Percentiles rank a stretch among this genome's conserved stretches.
These are phyloP conservation scores for Kuraishia piskuri DNA, from an alignment of 805 yeast species.

Conservation along the genomic window DNA sequence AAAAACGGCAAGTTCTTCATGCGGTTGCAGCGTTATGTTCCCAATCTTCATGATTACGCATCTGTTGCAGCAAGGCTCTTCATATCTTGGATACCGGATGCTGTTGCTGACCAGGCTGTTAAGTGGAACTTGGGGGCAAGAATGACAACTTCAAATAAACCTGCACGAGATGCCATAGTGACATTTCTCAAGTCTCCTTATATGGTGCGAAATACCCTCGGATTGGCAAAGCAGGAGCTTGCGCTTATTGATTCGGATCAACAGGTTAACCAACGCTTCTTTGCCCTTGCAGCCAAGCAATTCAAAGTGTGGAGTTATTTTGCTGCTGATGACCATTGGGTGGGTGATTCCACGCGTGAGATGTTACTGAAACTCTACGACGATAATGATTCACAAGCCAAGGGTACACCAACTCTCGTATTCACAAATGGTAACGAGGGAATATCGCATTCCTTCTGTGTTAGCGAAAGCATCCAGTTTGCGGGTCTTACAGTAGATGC, in stretches of 20 bases:
- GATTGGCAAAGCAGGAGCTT: conserved; percentile 1
- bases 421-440: background rate
- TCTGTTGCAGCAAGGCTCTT: background rate
- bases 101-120: background rate
- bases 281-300: background rate
- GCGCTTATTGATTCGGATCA: background rate
- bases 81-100: background rate
- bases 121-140: background rate
- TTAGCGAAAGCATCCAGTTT: background rate
- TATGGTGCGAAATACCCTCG: background rate
- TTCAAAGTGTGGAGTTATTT: conserved; percentile 1
- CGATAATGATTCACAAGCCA: background rate
- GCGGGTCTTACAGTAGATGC: background rate
- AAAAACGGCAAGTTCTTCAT: conserved; percentile 3
- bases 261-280: background rate
- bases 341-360: conserved; percentile 1
- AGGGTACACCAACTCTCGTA: background rate
- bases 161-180: conserved; percentile 9
- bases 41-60: background rate
- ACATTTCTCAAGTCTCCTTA: background rate
- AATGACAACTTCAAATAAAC: conserved; percentile 9
- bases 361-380: background rate
- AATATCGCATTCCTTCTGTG: conserved; percentile 2
- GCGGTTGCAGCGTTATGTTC: background rate
- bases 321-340: conserved; percentile 1